A percentile compares a stretch with the other conserved stretches of the same genome.
These are phyloP conservation scores for Paraglomus brasilianum DNA, from an alignment of 192 early-diverging fungal genomes.

Conservation along the genomic window DNA sequence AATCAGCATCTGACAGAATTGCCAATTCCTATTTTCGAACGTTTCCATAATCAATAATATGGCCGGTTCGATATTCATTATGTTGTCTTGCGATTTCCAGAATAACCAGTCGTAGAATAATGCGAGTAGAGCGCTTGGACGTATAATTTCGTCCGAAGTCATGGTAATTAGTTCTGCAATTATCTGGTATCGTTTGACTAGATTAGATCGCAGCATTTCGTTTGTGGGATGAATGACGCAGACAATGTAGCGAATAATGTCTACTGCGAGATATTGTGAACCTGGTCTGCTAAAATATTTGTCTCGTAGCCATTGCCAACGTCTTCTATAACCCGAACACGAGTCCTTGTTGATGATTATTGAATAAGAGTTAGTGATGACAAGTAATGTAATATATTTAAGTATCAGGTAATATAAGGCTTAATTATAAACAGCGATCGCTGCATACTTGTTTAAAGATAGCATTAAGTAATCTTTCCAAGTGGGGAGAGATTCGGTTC, in stretches of 20 bases:
- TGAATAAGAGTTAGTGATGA: neutral
- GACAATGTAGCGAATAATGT: constrained; percentile 74
- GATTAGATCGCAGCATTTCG: constrained; percentile 60
- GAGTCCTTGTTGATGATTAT: neutral
- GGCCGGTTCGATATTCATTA: constrained; percentile 78
- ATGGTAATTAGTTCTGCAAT: constrained; percentile 63
- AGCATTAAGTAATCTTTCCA: too few species aligned
- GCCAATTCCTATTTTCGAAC: constrained; percentile 34
- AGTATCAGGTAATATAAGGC: too few species aligned
- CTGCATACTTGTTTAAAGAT: too few species aligned
- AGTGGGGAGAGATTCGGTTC: too few species aligned
- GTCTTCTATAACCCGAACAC: neutral
- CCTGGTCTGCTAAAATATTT: constrained; percentile 58
- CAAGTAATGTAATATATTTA: too few species aligned
- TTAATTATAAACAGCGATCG: too few species aligned
- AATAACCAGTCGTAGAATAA: constrained; percentile 81
- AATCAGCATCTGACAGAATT: constrained; percentile 46
- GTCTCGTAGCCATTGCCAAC: constrained; percentile 62
- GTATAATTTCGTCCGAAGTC: constrained; percentile 34
- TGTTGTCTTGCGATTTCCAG: constrained; percentile 62
- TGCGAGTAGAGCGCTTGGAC: constrained; percentile 39
- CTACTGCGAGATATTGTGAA: constrained; percentile 58
- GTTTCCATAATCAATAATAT: constrained; percentile 66
- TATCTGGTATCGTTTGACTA: constrained; percentile 72
- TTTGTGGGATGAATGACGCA: constrained; percentile 74